Percentiles rank a stretch among this genome's conserved stretches.
Conservation (phyloP, 768 basidiomycete species). For the Dendrothele bispora region DNA sequence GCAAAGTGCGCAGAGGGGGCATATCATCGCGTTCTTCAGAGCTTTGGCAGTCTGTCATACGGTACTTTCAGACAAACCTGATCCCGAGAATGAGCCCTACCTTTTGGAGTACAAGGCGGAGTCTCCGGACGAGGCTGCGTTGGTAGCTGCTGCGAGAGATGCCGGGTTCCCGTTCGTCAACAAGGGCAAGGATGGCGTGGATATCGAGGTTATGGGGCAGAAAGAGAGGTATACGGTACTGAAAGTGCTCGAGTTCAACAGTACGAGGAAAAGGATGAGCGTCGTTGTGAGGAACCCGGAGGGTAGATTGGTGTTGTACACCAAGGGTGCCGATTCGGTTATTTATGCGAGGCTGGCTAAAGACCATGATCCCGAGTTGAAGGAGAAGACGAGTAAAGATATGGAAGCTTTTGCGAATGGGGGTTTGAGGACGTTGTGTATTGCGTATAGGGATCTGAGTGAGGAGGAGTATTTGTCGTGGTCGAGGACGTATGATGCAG, state of each 20-base stretch:
- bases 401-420: conserved; percentile 94
- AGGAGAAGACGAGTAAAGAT: conserved; percentile 78
- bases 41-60: conserved; percentile 93
- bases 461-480: conserved; percentile 87
- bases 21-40: conserved; percentile 87
- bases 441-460: conserved; percentile 73
- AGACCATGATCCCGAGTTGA: conserved; percentile 72
- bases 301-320: conserved; percentile 79
- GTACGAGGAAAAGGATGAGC: conserved; percentile 94
- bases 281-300: conserved; percentile 85
- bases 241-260: conserved; percentile 90
- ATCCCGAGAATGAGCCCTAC: conserved; percentile 59
- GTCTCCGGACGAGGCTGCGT: conserved; percentile 92
- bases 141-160: conserved; percentile 90
- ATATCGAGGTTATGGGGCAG: conserved; percentile 92
- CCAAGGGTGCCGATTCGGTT: conserved; percentile 97
- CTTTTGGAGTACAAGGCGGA: conserved; percentile 91
- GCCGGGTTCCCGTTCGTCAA: conserved; percentile 89
- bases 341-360: conserved; percentile 83
- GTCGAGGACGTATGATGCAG: conserved; percentile 79
- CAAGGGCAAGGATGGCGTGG: conserved; percentile 70
- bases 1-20: conserved; percentile 54
- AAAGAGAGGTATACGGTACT: conserved; percentile 78
- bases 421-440: conserved; percentile 88
- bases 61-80: conserved; percentile 79